Percentiles rank a stretch among this genome's conserved stretches.
phyloP scores from a whole-genome alignment of 2,329 filamentous ascomycete genomes.

The Thelonectria olida region DNA sequence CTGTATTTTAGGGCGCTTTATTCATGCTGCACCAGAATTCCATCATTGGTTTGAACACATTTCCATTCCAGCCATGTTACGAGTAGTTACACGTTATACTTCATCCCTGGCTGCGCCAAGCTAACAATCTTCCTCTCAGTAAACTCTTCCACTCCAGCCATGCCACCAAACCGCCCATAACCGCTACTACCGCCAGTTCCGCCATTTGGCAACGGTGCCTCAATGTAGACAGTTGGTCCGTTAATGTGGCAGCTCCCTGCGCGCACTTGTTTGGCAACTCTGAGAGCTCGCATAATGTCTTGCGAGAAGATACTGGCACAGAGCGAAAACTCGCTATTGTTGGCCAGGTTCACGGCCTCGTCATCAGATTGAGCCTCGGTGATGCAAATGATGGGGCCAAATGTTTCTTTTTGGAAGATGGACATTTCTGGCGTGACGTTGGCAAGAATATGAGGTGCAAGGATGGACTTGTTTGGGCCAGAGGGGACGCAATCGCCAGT shows the following conservation, averaged over 20 bases:
- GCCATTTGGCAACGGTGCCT: constrained; percentile 52
- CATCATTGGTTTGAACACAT: too few species aligned
- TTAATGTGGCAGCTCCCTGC: constrained; percentile 61
- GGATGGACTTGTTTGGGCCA: constrained; percentile 50
- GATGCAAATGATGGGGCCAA: constrained; percentile 71
- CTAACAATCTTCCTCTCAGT: background rate
- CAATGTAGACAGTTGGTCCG: constrained; percentile 54
- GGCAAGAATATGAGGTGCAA: constrained; percentile 69
- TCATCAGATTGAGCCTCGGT: constrained; percentile 67
- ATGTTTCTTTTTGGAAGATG: constrained; percentile 71
- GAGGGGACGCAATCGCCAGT: constrained; percentile 54
- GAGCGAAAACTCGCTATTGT: constrained; percentile 76
- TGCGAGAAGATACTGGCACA: constrained; percentile 71
- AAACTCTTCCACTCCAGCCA: background rate
- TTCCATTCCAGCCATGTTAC: too few species aligned
- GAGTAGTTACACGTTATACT: too few species aligned
- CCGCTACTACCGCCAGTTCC: constrained; percentile 53
- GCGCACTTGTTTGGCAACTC: constrained; percentile 63
- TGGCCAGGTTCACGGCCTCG: constrained; percentile 71
- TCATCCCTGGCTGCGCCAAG: background rate
- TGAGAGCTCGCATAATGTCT: constrained; percentile 62
- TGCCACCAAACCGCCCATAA: constrained; percentile 50
- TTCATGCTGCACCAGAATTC: too few species aligned
- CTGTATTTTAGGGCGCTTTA: too few species aligned
- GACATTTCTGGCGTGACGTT: constrained; percentile 72